A percentile compares a stretch with the other conserved stretches of the same genome.
These are phyloP conservation scores for Fusarium beomiforme DNA, from an alignment of 2,329 filamentous ascomycete genomes.

Conservation along the genomic window DNA sequence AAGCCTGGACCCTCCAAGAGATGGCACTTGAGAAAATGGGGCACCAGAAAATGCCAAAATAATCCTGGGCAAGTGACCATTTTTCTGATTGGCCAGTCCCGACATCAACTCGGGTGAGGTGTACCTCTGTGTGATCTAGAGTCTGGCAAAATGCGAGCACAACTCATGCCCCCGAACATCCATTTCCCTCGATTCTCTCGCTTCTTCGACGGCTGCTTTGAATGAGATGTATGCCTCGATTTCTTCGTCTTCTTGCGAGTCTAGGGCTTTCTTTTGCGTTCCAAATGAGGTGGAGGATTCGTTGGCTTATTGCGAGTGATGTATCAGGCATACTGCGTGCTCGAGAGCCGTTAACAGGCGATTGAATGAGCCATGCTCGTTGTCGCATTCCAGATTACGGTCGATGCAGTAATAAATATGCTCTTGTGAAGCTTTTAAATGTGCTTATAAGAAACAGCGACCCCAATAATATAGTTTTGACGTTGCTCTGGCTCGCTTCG, in stretches of 20 bases:
- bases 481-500: conserved; percentile 13
- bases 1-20: conserved; percentile 40
- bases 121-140: conserved; percentile 50
- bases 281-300: conserved; percentile 17
- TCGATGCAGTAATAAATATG: conserved; percentile 8
- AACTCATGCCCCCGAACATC: conserved; percentile 44
- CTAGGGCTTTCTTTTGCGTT: conserved; percentile 38
- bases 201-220: conserved; percentile 44
- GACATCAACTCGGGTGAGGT: conserved; percentile 49
- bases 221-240: conserved; percentile 47
- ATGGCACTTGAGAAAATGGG: conserved; percentile 46
- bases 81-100: conserved; percentile 53
- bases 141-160: conserved; percentile 42
- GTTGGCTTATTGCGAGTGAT: conserved; percentile 30
- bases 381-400: conserved; percentile 48
- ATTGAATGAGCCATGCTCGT: conserved; percentile 39
- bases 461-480: conserved; percentile 18
- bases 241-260: conserved; percentile 32
- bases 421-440: conserved; percentile 12
- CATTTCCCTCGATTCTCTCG: conserved; percentile 44
- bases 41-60: conserved; percentile 48
- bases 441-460: conserved; percentile 28
- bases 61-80: conserved; percentile 49
- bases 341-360: conserved; percentile 25
- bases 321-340: conserved; percentile 17